A percentile compares a stretch with the other conserved stretches of the same genome.
phyloP scores from a whole-genome alignment of 2,329 filamentous ascomycete genomes.

The Hypoxylon sp. region DNA sequence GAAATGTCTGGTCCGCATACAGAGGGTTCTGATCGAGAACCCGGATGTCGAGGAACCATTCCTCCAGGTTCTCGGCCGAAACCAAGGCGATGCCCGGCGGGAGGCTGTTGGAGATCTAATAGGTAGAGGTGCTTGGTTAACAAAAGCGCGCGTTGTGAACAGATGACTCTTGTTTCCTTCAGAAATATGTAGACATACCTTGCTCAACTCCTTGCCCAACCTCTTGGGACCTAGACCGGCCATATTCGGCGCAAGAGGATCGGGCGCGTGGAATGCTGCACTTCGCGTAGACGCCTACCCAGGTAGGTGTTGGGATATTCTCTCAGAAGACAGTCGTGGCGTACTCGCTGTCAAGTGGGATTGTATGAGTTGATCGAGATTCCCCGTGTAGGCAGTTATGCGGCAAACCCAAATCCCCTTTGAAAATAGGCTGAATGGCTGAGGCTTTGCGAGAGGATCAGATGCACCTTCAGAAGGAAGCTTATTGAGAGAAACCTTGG shows the following conservation, averaged over 20 bases:
- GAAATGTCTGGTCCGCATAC: constrained; percentile 80
- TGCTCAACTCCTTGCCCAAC: constrained; percentile 65
- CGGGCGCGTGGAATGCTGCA: constrained; percentile 6
- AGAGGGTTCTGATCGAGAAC: constrained; percentile 92
- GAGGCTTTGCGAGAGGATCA: constrained; percentile 3
- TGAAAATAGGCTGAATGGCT: constrained; percentile 12
- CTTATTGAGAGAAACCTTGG: not conserved
- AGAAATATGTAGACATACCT: constrained; percentile 51
- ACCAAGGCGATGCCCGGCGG: constrained; percentile 80
- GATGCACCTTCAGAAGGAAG: not conserved
- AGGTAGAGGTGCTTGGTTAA: constrained; percentile 7
- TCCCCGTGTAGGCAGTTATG: too few species aligned
- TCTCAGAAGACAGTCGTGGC: not conserved
- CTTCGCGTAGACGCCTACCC: too few species aligned
- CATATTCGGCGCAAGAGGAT: constrained; percentile 33
- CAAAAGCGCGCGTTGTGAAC: not conserved
- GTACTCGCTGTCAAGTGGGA: not conserved
- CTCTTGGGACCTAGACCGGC: constrained; percentile 63
- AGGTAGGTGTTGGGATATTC: not conserved
- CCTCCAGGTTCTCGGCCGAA: constrained; percentile 80
- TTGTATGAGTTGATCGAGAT: not conserved
- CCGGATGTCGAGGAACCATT: constrained; percentile 91
- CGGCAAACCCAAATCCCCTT: constrained; percentile 4
- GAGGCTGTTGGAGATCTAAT: constrained; percentile 62
- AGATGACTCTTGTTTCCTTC: not conserved